Percentiles rank a stretch among this genome's conserved stretches.
phyloP scores from a whole-genome alignment of 768 basidiomycete species.

The Boletellus ananiceps region DNA sequence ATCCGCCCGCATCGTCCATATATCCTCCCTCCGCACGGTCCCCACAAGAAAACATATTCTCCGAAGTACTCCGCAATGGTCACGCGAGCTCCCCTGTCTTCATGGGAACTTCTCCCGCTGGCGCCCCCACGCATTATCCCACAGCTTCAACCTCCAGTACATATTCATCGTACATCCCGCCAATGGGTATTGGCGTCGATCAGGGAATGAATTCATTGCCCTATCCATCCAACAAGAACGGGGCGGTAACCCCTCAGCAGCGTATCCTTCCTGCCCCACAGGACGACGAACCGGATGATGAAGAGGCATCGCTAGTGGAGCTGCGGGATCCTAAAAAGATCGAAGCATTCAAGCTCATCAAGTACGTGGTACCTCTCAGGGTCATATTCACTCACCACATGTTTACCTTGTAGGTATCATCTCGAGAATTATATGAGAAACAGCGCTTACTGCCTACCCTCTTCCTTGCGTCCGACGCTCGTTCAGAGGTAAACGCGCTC shows the following conservation, averaged over 20 bases:
- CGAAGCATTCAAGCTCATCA: conserved; percentile 80
- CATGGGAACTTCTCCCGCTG: conserved; percentile 42
- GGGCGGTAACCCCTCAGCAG: conserved; percentile 18
- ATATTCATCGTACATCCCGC: conserved; percentile 47
- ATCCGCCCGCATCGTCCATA: conserved; percentile 33
- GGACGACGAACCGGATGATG: conserved; percentile 47
- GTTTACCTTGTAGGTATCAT: conserved; percentile 60
- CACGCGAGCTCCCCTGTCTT: conserved; percentile 58
- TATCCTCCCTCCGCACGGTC: conserved; percentile 43
- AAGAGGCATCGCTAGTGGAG: conserved; percentile 39
- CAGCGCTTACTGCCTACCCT: conserved; percentile 80
- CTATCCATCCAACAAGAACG: conserved; percentile 38
- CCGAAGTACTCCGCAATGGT: conserved; percentile 54
- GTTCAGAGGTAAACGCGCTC: conserved; percentile 61
- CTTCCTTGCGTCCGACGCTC: conserved; percentile 82
- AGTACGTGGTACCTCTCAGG: conserved; percentile 39
- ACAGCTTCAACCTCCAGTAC: conserved; percentile 32
- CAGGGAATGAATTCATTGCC: conserved; percentile 47
- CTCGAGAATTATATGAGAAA: conserved; percentile 87
- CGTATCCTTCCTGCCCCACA: conserved; percentile 25
- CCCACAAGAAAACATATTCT: conserved; percentile 52
- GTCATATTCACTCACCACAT: not conserved
- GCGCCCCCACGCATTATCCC: conserved; percentile 41
- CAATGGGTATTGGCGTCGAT: conserved; percentile 56
- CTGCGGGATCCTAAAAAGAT: conserved; percentile 59